Evolutionary conservation across 805 yeast genomes (phyloP).

Genomic region (Blastobotrys chiropterorum): DNA sequence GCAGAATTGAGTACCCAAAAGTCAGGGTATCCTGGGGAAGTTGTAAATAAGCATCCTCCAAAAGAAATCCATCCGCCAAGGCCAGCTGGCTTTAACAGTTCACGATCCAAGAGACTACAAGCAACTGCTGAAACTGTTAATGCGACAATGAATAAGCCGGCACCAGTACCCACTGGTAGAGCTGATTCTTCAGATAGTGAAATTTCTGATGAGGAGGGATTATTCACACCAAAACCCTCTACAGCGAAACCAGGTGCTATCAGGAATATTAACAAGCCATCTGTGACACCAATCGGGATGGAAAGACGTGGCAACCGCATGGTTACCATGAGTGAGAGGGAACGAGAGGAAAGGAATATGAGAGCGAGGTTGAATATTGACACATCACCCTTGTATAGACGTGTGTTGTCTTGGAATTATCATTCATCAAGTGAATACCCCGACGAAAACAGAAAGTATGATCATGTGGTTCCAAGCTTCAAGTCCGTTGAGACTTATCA

Average conservation of each 20-base stretch:
- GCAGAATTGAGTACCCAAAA: neutral
- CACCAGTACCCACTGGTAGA: slow-evolving; percentile 18
- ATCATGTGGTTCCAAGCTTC: slow-evolving; percentile 51
- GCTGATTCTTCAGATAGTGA: slow-evolving; percentile 37
- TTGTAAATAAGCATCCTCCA: slow-evolving; percentile 1
- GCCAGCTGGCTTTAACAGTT: slow-evolving; percentile 42
- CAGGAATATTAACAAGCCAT: slow-evolving; percentile 12
- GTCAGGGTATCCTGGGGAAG: slow-evolving; percentile 3
- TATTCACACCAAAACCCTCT: slow-evolving; percentile 30
- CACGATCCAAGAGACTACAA: neutral
- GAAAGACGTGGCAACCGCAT: slow-evolving; percentile 7
- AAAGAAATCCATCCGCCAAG: slow-evolving; percentile 41
- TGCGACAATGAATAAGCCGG: slow-evolving; percentile 19
- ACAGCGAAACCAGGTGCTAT: slow-evolving; percentile 24
- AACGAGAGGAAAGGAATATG: slow-evolving; percentile 68
- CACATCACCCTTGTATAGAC: slow-evolving; percentile 64
- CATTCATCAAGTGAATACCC: slow-evolving; percentile 53
- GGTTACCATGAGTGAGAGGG: slow-evolving; percentile 32
- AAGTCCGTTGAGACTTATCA: slow-evolving; percentile 58
- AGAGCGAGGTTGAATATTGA: slow-evolving; percentile 72
- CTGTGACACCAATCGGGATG: slow-evolving; percentile 7
- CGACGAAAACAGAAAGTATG: slow-evolving; percentile 32
- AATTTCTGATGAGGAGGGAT: slow-evolving; percentile 36
- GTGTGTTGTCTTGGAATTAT: slow-evolving; percentile 73
- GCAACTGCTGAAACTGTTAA: slow-evolving; percentile 15